Conservation (phyloP, 148 eudicot species). For the Amaranthus palmeri region DNA sequence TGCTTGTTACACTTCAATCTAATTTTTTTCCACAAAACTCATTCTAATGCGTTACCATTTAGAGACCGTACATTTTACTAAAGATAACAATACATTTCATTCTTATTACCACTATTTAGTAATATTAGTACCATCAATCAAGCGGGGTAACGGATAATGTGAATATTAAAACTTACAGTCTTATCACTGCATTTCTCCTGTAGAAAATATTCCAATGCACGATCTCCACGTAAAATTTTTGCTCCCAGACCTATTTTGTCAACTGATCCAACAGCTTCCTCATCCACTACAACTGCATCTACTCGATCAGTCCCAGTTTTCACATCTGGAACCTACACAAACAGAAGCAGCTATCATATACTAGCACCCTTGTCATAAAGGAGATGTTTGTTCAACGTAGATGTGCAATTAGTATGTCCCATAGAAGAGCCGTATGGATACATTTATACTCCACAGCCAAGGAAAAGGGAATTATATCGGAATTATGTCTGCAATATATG, state of each 20-base stretch:
- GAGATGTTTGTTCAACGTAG: neutral
- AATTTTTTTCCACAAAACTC: too few species aligned
- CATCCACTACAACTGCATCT: slow-evolving; percentile 83
- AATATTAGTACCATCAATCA: neutral
- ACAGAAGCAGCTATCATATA: slow-evolving; percentile 8
- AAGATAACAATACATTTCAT: neutral
- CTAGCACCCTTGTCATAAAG: neutral
- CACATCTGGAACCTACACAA: slow-evolving; percentile 74
- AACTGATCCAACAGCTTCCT: slow-evolving; percentile 55
- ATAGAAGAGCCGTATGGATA: neutral
- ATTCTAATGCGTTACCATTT: too few species aligned
- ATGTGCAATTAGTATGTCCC: too few species aligned
- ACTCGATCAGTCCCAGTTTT: slow-evolving; percentile 67
- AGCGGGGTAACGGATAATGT: neutral
- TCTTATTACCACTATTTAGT: too few species aligned
- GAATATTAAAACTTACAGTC: slow-evolving; percentile 26
- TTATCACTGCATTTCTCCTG: slow-evolving; percentile 28
- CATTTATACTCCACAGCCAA: neutral
- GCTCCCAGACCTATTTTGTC: slow-evolving; percentile 54
- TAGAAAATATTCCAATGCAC: slow-evolving; percentile 36
- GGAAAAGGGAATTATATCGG: too few species aligned
- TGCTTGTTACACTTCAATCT: too few species aligned
- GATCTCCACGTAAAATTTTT: slow-evolving; percentile 71
- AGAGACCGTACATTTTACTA: too few species aligned
- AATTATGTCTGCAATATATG: neutral